Base-by-base conservation (phyloP, 768 basidiomycete genomes). In the Naganishia vishniacii region DNA sequence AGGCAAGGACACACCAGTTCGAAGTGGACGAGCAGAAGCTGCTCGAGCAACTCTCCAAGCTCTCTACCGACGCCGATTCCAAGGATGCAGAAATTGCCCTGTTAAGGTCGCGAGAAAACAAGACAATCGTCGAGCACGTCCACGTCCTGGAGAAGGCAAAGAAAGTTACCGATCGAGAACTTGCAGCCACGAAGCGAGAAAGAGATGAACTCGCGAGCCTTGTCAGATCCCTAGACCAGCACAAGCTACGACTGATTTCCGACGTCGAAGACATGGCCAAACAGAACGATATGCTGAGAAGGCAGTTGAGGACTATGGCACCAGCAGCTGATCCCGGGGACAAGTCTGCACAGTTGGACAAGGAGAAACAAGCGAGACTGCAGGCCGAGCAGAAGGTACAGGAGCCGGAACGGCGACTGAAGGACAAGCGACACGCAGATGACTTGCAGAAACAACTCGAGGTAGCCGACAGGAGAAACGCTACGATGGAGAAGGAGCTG, bases 51-150 rank as follows among this genome's bases (percentile, higher is more conserved):
- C 78, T 83, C 85, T 70, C 94, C 65, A 81, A 85, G 12, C 91
- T 91, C 16, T 80, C 93, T 40, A 87, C 87, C 71, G 88, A 89
- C 72, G 84, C 86, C 11, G 80, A 88, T n/a, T 82, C 83, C 8
- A 84, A 87, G 49, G 89, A 95, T 70, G 87, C 86, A 84, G 89
- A 93, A 62, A 83, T 90, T 67, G 88, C 86, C 68, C 88, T 93
- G 68, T 79, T 97, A 9, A 85, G 88, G 59, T 87, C 88, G 25
- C 64, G 78, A 18, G 76, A 95, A 73, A 91, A 97, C 80, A 97
- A 93, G 80, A 95, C 89, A n/a, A 93, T 95, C 65, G 92, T 98
- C 46, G 93, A 98, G 77, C 94, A 98, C 72, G 90, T 95, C 26
- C 87, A 98, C 74, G 94, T 97, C 29, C 82, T 94, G 12, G 92